Evolutionary conservation across 306 rosid species (phyloP), one percentile per base, ranked within the genome.

Genomic region (Trifolium repens): DNA sequence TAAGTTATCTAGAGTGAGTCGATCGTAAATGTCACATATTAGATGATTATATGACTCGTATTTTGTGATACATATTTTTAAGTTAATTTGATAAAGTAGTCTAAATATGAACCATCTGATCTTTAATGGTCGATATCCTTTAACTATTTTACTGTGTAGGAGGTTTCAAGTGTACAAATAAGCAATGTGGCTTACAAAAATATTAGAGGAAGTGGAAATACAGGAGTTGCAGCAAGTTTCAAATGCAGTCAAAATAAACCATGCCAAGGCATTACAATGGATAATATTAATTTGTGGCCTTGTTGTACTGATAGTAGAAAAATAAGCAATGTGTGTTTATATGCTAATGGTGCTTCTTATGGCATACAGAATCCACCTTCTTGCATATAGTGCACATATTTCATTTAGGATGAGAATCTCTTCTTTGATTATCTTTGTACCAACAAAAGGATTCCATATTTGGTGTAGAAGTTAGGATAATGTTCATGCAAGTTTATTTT

Each of bases 301-400:
- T 67, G 49, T 17, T 7, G 17, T 5, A 60, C 13, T 24, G 72
- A 62, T 55, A 55, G 64, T 58, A 12, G 50, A 13, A 1, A 0
- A 7, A 3, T 82, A 5, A 71, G 7, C 15, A 67, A 80, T 16
- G 26, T 4, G 0, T 91, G 92, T 65, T 24, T 15, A 1, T 0
- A 84, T 67, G 92, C 78, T 44, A 10, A 42, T 17, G 97, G 91
- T 59, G 42, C 11, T 63, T 58, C 87, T 58, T 35, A 44, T 80
- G 97, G 94, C 34, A 26, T 39, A 19, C 90, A 91, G 65, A 65
- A 0, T 30, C 94, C 97, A 16, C 80, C 80, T 7, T 2, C 91
- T 1, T 91, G 88, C 78, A 3, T 86, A 8, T 80, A 79, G 57
- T 17, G 39, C 4, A 19, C 19, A 17, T 22, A 24, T 67, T 67